Evolutionary conservation across 352 stramenopile genomes (phyloP).

Genomic region (Thalassiosira oceanica): DNA sequence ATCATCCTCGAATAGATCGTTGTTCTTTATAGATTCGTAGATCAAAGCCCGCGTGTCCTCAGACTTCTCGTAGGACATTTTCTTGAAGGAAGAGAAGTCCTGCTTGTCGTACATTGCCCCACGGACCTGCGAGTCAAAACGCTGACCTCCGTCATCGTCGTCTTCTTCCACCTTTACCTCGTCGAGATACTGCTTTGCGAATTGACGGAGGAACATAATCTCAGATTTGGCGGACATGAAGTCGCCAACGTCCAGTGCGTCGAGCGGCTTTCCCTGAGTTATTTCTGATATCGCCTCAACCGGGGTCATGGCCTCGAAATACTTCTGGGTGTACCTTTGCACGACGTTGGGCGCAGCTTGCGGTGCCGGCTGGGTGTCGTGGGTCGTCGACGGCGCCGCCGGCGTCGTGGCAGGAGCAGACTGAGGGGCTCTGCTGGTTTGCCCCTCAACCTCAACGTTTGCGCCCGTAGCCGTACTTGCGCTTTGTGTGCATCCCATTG

Average conservation of each 20-base stretch:
- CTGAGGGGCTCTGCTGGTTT: no score
- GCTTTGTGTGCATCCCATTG: no score
- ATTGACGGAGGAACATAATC: background rate
- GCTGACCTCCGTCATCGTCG: background rate
- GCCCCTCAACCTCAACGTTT: no score
- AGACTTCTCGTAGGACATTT: slow-evolving; percentile 63
- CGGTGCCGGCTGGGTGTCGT: no score
- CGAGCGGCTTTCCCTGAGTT: background rate
- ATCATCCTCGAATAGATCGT: slow-evolving; percentile 77
- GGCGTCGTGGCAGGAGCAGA: no score
- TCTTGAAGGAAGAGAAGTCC: slow-evolving; percentile 25
- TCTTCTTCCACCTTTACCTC: background rate
- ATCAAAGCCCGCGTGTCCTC: slow-evolving; percentile 67
- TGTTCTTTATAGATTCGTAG: slow-evolving; percentile 66
- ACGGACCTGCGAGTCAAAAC: no score
- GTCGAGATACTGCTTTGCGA: background rate
- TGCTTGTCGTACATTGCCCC: slow-evolving; percentile 4
- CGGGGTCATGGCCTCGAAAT: no score
- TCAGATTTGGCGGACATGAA: background rate
- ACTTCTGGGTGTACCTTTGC: no score
- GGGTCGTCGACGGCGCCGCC: no score
- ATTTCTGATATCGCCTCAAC: background rate
- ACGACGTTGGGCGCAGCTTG: no score
- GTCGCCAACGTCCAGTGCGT: background rate
- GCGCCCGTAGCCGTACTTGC: no score